phyloP scores from a whole-genome alignment of 257 asterid genomes.

The Linaria vulgaris region DNA sequence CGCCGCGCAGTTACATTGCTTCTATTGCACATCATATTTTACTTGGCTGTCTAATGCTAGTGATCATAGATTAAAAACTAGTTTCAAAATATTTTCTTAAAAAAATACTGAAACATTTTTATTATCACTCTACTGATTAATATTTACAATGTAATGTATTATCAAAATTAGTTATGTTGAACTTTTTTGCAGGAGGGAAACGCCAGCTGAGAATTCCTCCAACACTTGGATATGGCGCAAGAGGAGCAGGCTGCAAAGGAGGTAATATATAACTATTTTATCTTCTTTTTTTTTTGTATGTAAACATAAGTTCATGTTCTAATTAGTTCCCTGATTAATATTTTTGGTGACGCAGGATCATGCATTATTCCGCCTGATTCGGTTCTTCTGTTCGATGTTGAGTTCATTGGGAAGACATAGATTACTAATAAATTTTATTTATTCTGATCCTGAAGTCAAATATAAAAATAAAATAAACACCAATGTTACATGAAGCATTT shows the following conservation, averaged over 20 bases:
- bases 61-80: no score
- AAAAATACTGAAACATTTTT: no score
- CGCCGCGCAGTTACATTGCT: not conserved
- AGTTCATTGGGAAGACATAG: slow-evolving; percentile 75
- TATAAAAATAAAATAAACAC: not conserved
- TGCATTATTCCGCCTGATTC: slow-evolving; percentile 90
- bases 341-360: slow-evolving; percentile 49
- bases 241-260: slow-evolving; percentile 93
- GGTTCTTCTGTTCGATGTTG: slow-evolving; percentile 81
- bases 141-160: no score
- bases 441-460: not conserved
- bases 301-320: not conserved
- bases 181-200: slow-evolving; percentile 79
- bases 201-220: slow-evolving; percentile 82
- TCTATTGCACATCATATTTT: no score
- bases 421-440: not conserved
- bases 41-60: no score
- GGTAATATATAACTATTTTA: slow-evolving; percentile 34
- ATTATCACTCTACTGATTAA: no score
- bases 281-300: no score
- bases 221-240: slow-evolving; percentile 72
- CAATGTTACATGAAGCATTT: no score
- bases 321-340: not conserved
- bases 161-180: no score
- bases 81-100: no score